Conservation (phyloP, 75 land plant species). For the Ceratopteris richardii region DNA sequence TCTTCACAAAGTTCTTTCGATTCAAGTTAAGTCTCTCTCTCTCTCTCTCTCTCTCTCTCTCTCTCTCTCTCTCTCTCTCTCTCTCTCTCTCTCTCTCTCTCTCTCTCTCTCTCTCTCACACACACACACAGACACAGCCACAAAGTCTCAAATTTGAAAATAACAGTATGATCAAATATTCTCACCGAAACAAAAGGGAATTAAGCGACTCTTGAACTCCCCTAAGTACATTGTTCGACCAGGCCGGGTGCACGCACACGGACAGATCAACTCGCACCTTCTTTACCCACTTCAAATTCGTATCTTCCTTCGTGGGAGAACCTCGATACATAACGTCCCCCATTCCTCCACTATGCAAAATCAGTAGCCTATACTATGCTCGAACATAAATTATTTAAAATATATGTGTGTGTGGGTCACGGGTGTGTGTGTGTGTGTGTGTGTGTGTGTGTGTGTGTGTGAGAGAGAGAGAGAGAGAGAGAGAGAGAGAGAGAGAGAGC, state of each 20-base stretch:
- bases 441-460: too few relatives aligned
- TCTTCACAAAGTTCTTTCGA: neutral
- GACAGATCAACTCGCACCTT: conserved; percentile 35
- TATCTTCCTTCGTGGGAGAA: too few relatives aligned
- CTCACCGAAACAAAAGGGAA: conserved; percentile 57
- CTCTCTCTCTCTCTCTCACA: neutral
- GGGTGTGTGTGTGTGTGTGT: too few relatives aligned
- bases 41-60: neutral
- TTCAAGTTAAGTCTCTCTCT: neutral
- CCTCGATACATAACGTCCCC: too few relatives aligned
- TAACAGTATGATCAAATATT: neutral
- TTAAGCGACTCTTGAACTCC: conserved; percentile 56
- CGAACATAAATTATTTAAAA: too few relatives aligned
- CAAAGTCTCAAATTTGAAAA: neutral
- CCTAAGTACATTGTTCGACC: conserved; percentile 28
- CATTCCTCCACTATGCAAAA: too few relatives aligned
- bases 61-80: neutral
- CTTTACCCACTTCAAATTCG: conserved; percentile 45
- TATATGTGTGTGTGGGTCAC: too few relatives aligned
- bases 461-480: too few relatives aligned
- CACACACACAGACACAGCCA: neutral
- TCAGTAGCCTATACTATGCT: too few relatives aligned
- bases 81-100: neutral
- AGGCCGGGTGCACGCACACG: conserved; percentile 67
- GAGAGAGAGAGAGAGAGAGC: too few relatives aligned